Evolutionary conservation across 371 early-diverging fungal species (phyloP).

Genomic region (Saksenaea vasiformis): DNA sequence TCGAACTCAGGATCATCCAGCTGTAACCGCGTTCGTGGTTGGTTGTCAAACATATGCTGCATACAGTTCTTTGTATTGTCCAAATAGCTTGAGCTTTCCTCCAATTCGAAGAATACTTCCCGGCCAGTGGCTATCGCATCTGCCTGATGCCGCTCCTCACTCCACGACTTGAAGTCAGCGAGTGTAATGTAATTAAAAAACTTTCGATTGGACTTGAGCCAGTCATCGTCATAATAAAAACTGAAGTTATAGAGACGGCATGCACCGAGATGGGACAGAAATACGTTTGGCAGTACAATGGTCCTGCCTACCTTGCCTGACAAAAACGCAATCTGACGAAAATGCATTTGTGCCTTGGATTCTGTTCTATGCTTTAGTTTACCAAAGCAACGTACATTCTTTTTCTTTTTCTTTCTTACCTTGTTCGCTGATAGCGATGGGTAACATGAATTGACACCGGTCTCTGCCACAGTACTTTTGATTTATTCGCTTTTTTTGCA

Average conservation of each 20-base stretch:
- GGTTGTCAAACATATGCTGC: slow-evolving; percentile 15
- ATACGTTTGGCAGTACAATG: slow-evolving; percentile 38
- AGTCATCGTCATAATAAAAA: slow-evolving; percentile 32
- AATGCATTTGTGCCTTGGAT: slow-evolving; percentile 31
- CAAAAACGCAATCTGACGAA: slow-evolving; percentile 35
- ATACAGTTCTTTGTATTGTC: slow-evolving; percentile 20
- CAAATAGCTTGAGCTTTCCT: neutral
- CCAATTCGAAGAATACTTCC: slow-evolving; percentile 6
- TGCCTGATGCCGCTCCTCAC: slow-evolving; percentile 15
- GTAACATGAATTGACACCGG: slow-evolving; percentile 33
- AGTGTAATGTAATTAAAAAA: slow-evolving; percentile 36
- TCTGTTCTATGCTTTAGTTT: neutral
- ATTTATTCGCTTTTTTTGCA: neutral
- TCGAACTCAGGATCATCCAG: slow-evolving; percentile 29
- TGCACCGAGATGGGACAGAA: slow-evolving; percentile 28
- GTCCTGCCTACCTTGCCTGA: slow-evolving; percentile 31
- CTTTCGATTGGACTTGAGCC: slow-evolving; percentile 16
- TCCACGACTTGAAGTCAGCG: slow-evolving; percentile 31
- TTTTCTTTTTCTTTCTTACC: slow-evolving; percentile 6
- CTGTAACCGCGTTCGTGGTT: slow-evolving; percentile 10
- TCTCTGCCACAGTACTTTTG: slow-evolving; percentile 24
- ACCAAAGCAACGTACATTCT: neutral
- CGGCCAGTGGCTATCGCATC: slow-evolving; percentile 4
- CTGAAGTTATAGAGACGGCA: slow-evolving; percentile 28
- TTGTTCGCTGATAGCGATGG: slow-evolving; percentile 26